Conservation (phyloP, 257 asterid genomes). For the Asclepias syriaca region DNA sequence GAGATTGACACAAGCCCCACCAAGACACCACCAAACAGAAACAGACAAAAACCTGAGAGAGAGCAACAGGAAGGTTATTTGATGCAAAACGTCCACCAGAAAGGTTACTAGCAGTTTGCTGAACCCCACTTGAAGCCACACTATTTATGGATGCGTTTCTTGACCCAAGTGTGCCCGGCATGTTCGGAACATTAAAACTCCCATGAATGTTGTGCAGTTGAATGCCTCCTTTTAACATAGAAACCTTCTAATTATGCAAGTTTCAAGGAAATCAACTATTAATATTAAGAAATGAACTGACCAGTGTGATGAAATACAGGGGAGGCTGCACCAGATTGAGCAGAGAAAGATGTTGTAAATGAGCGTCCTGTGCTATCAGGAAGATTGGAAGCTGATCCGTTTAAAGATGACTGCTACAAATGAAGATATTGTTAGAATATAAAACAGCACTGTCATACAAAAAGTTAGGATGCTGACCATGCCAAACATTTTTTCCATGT, state of each 20-base stretch:
- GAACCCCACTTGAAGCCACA: conserved; percentile 84
- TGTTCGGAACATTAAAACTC: conserved; percentile 72
- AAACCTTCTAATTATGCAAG: conserved; percentile 19
- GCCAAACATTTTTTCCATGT: conserved; percentile 1
- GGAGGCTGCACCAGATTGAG: conserved; percentile 91
- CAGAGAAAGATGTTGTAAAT: conserved; percentile 78
- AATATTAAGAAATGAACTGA: conserved; percentile 34
- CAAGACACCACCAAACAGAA: not conserved
- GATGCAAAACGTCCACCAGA: conserved; percentile 88
- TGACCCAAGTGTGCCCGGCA: conserved; percentile 91
- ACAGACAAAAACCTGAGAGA: conserved; percentile 64
- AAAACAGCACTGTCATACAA: not conserved
- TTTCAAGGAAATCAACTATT: not conserved
- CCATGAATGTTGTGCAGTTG: conserved; percentile 91
- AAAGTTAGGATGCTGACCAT: not conserved
- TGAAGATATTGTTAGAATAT: conserved; percentile 3
- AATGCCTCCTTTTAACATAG: conserved; percentile 62
- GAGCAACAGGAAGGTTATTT: conserved; percentile 70
- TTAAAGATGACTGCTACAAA: conserved; percentile 70
- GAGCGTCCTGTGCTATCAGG: conserved; percentile 84
- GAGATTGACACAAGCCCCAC: not conserved
- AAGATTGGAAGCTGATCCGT: conserved; percentile 81
- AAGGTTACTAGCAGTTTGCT: conserved; percentile 73
- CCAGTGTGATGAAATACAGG: conserved; percentile 82
- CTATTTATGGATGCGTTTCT: conserved; percentile 71